Conservation (phyloP, 305 asterid species). For the Withania somnifera region DNA sequence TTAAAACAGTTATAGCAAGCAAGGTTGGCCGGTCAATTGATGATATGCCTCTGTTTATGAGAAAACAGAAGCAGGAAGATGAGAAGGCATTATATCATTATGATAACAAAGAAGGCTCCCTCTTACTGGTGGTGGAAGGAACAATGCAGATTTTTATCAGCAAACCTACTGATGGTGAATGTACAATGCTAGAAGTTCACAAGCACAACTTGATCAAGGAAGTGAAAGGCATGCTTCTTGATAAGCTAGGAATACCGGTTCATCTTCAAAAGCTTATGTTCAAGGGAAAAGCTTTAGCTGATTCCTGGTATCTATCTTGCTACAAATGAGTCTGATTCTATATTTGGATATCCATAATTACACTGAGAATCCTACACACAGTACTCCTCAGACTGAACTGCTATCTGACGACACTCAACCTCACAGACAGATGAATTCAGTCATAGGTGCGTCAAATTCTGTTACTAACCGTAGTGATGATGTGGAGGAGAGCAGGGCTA, state of each 20-base stretch:
- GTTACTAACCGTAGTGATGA: too few relatives aligned
- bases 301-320: background rate
- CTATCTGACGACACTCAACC: too few relatives aligned
- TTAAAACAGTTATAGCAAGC: conserved; percentile 14
- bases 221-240: conserved; percentile 5
- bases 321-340: background rate
- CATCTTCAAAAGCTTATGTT: background rate
- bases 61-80: conserved; percentile 3
- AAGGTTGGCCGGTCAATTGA: conserved; percentile 2
- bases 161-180: background rate
- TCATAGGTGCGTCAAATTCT: background rate
- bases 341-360: background rate
- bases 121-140: conserved; percentile 2
- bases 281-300: background rate
- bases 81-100: background rate
- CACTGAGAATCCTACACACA: background rate
- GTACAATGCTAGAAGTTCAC: background rate
- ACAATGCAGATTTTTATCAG: conserved; percentile 7
- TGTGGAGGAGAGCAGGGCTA: too few relatives aligned
- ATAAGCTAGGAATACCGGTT: background rate
- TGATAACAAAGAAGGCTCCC: background rate
- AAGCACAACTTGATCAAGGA: background rate
- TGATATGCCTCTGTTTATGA: background rate
- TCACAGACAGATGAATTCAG: background rate
- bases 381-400: background rate